phyloP scores from a whole-genome alignment of 2,329 filamentous ascomycete genomes.

The Sphaerostilbella broomeana region DNA sequence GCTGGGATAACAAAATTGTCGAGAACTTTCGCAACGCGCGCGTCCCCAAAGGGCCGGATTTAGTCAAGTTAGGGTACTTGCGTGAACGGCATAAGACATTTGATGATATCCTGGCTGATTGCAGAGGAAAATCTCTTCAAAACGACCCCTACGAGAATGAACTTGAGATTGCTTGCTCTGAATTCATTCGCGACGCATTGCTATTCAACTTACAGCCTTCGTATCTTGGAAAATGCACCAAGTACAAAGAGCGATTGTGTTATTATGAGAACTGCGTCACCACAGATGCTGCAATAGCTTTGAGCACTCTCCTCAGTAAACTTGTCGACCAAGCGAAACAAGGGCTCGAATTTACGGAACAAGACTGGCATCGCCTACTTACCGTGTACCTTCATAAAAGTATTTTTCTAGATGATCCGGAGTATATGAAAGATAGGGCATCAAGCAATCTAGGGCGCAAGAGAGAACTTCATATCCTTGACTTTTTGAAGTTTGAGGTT shows the following conservation, averaged over 20 bases:
- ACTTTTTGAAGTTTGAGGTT: conserved; percentile 53
- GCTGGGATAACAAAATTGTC: conserved; percentile 63
- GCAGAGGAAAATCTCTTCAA: too few species aligned
- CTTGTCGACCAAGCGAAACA: conserved; percentile 55
- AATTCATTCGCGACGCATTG: conserved; percentile 49
- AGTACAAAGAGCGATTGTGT: conserved; percentile 54
- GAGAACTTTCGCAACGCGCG: conserved; percentile 58
- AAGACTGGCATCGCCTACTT: conserved; percentile 35
- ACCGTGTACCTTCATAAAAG: conserved; percentile 18
- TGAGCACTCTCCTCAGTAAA: conserved; percentile 46
- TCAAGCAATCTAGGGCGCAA: conserved; percentile 13
- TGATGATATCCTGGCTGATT: conserved; percentile 31
- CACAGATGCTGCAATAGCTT: conserved; percentile 35
- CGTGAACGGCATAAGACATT: conserved; percentile 42
- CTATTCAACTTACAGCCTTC: conserved; percentile 50
- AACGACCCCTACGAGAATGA: conserved; percentile 15
- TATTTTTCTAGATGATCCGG: conserved; percentile 29
- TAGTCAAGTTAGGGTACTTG: conserved; percentile 43
- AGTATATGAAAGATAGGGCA: conserved; percentile 37
- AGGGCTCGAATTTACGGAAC: conserved; percentile 40
- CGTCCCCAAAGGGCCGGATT: conserved; percentile 28
- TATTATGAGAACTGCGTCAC: conserved; percentile 51
- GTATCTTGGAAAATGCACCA: conserved; percentile 58
- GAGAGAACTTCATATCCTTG: conserved; percentile 47
- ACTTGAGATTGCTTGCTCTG: conserved; percentile 26